These are phyloP conservation scores for Grammothele lineata DNA, from an alignment of 768 basidiomycete species.

Conservation along the genomic window DNA sequence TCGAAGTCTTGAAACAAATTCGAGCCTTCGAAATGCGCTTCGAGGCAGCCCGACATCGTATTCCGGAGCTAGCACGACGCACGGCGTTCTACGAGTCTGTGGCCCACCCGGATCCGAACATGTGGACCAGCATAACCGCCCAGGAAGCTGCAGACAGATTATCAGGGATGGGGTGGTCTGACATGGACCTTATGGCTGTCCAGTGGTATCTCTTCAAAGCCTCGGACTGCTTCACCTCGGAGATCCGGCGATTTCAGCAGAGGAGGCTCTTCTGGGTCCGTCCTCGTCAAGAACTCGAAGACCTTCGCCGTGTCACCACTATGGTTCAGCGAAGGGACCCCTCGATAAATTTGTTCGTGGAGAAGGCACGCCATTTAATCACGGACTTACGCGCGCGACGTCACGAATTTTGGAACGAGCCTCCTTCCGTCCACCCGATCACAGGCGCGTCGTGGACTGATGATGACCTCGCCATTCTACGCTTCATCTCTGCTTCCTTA, in stretches of 20 bases:
- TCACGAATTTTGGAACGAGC: slow-evolving; percentile 26
- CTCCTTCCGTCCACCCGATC: slow-evolving; percentile 27
- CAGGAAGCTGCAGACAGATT: slow-evolving; percentile 43
- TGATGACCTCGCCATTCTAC: slow-evolving; percentile 53
- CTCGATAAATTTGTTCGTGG: slow-evolving; percentile 44
- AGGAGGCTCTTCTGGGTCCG: slow-evolving; percentile 59
- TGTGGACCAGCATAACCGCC: slow-evolving; percentile 56
- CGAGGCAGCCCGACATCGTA: slow-evolving; percentile 35
- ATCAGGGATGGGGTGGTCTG: slow-evolving; percentile 17
- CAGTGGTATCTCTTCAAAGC: slow-evolving; percentile 65
- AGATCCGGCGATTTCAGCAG: slow-evolving; percentile 39
- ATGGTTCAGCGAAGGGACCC: slow-evolving; percentile 43
- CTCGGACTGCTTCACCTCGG: slow-evolving; percentile 48
- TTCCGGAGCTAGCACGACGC: slow-evolving; percentile 23
- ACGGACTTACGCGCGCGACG: slow-evolving; percentile 27
- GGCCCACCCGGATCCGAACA: slow-evolving; percentile 39
- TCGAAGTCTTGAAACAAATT: slow-evolving; percentile 58
- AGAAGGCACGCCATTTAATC: slow-evolving; percentile 45
- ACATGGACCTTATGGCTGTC: slow-evolving; percentile 42
- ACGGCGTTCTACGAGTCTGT: slow-evolving; percentile 37
- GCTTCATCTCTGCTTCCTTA: slow-evolving; percentile 54
- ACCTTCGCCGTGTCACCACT: slow-evolving; percentile 41
- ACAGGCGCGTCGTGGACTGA: slow-evolving; percentile 40
- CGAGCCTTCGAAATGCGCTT: slow-evolving; percentile 47
- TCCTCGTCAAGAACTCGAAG: slow-evolving; percentile 51